phyloP scores from a whole-genome alignment of 31 red algal species.

The Asparagopsis taxiformis region DNA sequence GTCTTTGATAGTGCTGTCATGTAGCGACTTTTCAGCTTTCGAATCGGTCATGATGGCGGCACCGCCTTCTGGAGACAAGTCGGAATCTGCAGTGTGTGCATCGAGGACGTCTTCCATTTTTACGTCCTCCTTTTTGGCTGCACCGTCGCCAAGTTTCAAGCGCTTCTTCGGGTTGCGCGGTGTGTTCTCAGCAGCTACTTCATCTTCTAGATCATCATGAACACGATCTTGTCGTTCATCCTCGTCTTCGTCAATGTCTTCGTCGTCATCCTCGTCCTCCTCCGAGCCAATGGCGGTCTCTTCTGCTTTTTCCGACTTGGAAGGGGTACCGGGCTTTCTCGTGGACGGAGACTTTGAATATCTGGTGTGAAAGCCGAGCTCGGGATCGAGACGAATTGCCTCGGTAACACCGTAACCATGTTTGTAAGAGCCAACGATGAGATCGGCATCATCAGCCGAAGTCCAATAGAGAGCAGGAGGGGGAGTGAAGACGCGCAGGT shows the following conservation, averaged over 20 bases:
- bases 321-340: conserved; percentile 20
- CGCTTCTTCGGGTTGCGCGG: conserved; percentile 19
- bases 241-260: conserved; percentile 72
- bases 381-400: conserved; percentile 49
- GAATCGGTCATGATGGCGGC: no score
- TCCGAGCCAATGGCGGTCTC: conserved; percentile 15
- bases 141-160: conserved; percentile 28
- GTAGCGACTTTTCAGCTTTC: no score
- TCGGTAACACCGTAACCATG: conserved; percentile 77
- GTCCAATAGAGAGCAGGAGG: conserved; percentile 72
- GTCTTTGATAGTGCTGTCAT: conserved; percentile 3
- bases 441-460: conserved; percentile 65
- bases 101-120: conserved; percentile 4
- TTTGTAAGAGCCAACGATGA: conserved; percentile 70
- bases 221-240: conserved; percentile 38
- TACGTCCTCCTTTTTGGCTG: conserved; percentile 14
- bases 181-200: neutral
- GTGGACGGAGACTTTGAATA: conserved; percentile 32
- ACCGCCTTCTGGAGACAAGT: conserved; percentile 23
- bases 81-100: conserved; percentile 12
- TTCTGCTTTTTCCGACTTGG: conserved; percentile 11
- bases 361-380: conserved; percentile 66
- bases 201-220: conserved; percentile 29
- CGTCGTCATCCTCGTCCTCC: conserved; percentile 48
- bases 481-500: conserved; percentile 65